Evolutionary conservation across 306 rosid species (phyloP), one percentile per base, ranked within the genome.

Genomic region (Dalbergia cultrata): DNA sequence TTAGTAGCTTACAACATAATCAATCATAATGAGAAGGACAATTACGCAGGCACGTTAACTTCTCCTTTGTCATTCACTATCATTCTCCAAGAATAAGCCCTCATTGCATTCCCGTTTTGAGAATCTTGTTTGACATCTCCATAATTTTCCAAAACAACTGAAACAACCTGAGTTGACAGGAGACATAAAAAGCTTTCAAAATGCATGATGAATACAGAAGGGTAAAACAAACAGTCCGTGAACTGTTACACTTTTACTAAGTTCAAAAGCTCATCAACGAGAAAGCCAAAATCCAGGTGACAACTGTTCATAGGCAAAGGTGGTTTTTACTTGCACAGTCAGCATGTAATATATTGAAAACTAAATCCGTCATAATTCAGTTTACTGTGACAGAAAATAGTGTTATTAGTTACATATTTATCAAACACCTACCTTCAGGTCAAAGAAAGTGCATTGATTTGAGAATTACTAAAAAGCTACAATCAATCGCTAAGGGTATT

Each of bases 131-230:
- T 60, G 43, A 54, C 71, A 57, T 84, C 84, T 44, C 91, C 95
- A 79, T 72, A 84, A 72, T 87, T 91, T 82, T 86, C 91, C 89
- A 91, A 84, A 79, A 89, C 91, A 68, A 86, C 95, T 50, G 92
- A 83, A 85, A 90, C 85, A 75, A 92, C 87, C 88, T 89, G 86
- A 79, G 69, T 70, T 71, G 43, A 67, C 69, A 84, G 64, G 67
- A 76, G 82, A 85, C 22, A 76, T 13, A 74, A n/a, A 72, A 80
- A 52, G 70, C 66, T 56, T 86, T 83, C 47, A 5, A 66, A 76
- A 74, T 56, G 81, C 74, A 57, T 66, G 70, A 21, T 60, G 77
- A 9, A 65, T 70, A 64, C 13, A 39, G 45, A 37, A 76, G 69
- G 26, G 62, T 19, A 37, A 52, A 74, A 76, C 58, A 62, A 63